These are phyloP conservation scores for Phytophthora vignae DNA, from an alignment of 352 stramenopile genomes.

Conservation along the genomic window DNA sequence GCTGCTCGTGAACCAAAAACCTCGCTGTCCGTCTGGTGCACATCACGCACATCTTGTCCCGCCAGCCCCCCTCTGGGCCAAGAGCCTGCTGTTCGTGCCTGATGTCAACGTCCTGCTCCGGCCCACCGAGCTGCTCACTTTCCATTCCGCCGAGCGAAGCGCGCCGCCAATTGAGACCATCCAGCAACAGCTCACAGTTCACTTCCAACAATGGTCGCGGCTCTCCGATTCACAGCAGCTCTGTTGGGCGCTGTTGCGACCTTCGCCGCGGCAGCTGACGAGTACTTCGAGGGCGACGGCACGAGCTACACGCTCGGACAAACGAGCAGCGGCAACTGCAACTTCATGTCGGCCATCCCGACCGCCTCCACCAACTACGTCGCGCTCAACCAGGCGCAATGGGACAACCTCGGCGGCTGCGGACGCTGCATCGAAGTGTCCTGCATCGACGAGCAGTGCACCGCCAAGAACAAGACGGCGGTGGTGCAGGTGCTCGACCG, in stretches of 20 bases:
- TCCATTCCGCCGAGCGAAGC: constrained; percentile 19
- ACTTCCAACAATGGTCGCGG: constrained; percentile 19
- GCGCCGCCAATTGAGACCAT: not conserved
- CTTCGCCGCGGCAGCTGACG: constrained; percentile 22
- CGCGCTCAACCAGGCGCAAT: constrained; percentile 74
- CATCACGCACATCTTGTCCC: constrained; percentile 20
- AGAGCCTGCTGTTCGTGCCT: constrained; percentile 7
- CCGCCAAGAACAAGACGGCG: constrained; percentile 46
- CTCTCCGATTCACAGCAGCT: constrained; percentile 20
- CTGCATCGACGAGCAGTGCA: constrained; percentile 64
- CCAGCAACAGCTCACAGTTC: not conserved
- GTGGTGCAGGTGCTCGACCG: constrained; percentile 78
- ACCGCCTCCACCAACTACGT: constrained; percentile 69
- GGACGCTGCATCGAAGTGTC: constrained; percentile 69
- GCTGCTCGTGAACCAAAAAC: constrained; percentile 29
- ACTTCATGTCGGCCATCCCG: constrained; percentile 60
- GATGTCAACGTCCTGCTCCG: constrained; percentile 12
- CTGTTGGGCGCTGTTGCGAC: constrained; percentile 8
- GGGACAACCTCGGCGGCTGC: constrained; percentile 57
- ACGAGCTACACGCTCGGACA: constrained; percentile 51
- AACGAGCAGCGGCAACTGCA: constrained; percentile 56
- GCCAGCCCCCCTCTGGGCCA: constrained; percentile 8
- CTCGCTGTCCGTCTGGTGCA: constrained; percentile 27
- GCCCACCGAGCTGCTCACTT: constrained; percentile 29
- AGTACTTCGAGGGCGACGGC: constrained; percentile 52